Base-by-base conservation (phyloP, 108 stramenopile species). In the Aureococcus anophagefferens region DNA sequence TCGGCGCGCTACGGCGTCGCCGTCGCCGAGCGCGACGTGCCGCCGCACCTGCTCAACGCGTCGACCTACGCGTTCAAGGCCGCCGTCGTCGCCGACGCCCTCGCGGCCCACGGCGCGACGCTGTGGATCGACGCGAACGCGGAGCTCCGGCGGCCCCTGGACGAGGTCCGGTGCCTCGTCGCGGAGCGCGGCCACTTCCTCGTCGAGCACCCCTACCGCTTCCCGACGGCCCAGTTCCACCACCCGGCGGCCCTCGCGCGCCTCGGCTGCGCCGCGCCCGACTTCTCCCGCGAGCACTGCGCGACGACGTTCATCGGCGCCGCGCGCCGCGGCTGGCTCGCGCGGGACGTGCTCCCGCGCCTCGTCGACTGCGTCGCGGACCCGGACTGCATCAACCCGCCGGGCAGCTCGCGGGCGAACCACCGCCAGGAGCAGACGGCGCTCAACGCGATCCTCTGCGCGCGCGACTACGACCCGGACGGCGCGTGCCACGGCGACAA, bases 381-480 rank as follows among this genome's bases (percentile, higher is more conserved):
- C 3, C 25, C 51, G 25, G 25, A 16, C 1, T 59, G 51, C 25
- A 28, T 59, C 21, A 59, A 59, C 25, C 51, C 51, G 51, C 17
- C 25, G 7, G 51, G 51, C 1, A 9, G 7, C 7, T 59, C 51
- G 7, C 51, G 51, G 51, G 51, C 17, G 21, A 59, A 59, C 51
- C 51, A 59, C 51, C 51, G 51, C 21, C 51, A 59, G 51, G 51
- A 59, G 51, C 51, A 59, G 51, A 59, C 51, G 21, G 51, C 51
- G 21, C 51, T 59, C 51, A 59, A 59, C 51, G 51, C 51, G 7
- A 59, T 59, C 51, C 51, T 59, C 13, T 59, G 51, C 25, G 51
- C 51, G 51, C 25, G 17, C 21, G 9, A 44, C 5, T 5, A 5
- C 9, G 9, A 5, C 13, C 40, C 40, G 9, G 51, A 16, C 3